Evolutionary conservation across 306 rosid species (phyloP), one percentile per base, ranked within the genome.

Genomic region (Dryas drummondii): DNA sequence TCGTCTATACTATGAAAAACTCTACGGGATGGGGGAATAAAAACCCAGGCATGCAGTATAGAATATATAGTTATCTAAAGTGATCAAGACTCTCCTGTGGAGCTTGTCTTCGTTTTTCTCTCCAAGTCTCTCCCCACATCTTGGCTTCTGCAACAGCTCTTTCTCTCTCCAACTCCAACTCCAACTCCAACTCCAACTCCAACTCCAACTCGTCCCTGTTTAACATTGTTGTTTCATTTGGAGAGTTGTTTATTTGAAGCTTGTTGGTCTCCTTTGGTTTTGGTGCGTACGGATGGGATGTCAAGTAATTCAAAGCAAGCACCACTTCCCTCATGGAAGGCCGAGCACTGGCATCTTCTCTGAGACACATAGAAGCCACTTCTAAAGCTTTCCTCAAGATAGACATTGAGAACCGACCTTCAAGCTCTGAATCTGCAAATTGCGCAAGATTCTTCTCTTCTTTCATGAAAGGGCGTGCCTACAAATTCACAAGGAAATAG

Each of bases 81-180:
- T 54, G 85, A 68, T 87, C 91, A 71, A 84, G 79, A 70, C 77
- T 83, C 60, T 78, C 82, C 70, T 79, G 82, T 76, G 75, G 82
- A 65, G 82, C 79, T 78, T 86, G 90, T 45, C 91, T 73, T 75
- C 94, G 82, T 72, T 88, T 82, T 56, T 88, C 89, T 79, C 93
- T 81, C 89, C 82, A 87, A 71, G 86, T 91, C 84, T 88, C 91
- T 58, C 93, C 96, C 96, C 96, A 91, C 87, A 80, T 79, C 83
- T 87, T 91, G 70, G 97, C 97, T 77, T 91, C 97, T 7, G 93
- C 93, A 53, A 88, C 93, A 4, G 91, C 91, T 26, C 89, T 85
- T 62, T 88, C 91, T 82, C 93, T 82, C 2, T 85, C 91, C 22
- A 83, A 70, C 66, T 84, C 92, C 37, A 27, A 27, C 37, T 27